These are phyloP conservation scores for Venturia nashicola DNA, from an alignment of 2,329 filamentous ascomycete genomes.

Conservation along the genomic window DNA sequence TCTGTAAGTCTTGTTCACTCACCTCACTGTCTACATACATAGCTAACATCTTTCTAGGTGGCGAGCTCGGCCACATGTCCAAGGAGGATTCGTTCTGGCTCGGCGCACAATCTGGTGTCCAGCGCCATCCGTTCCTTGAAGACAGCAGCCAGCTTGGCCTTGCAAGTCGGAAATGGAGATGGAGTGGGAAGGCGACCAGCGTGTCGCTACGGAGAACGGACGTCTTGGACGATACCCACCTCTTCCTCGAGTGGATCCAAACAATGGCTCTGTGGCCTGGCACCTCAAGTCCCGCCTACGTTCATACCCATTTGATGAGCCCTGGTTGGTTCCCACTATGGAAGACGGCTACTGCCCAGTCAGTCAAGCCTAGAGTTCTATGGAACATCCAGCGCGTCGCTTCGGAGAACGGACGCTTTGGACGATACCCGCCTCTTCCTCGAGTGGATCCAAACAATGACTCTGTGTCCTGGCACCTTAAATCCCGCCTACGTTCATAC, in stretches of 20 bases:
- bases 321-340: constrained; percentile 3
- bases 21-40: constrained; percentile 10
- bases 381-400: neutral
- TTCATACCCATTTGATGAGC: constrained; percentile 3
- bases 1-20: constrained; percentile 44
- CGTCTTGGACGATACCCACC: constrained; percentile 7
- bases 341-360: constrained; percentile 5
- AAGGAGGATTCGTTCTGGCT: constrained; percentile 36
- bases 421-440: constrained; percentile 7
- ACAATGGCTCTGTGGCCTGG: constrained; percentile 2
- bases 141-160: constrained; percentile 2
- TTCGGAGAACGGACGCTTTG: constrained; percentile 6
- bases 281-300: neutral
- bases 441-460: constrained; percentile 1
- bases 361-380: neutral
- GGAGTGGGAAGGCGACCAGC: constrained; percentile 9
- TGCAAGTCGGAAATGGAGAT: constrained; percentile 3
- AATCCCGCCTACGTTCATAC: neutral
- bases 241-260: constrained; percentile 4
- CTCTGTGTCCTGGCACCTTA: neutral
- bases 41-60: constrained; percentile 34
- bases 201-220: constrained; percentile 7
- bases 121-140: neutral
- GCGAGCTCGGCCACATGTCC: constrained; percentile 86
- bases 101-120: constrained; percentile 5